These are phyloP conservation scores for Cyberlindnera misumaiensis DNA, from an alignment of 805 yeast genomes.

Conservation along the genomic window DNA sequence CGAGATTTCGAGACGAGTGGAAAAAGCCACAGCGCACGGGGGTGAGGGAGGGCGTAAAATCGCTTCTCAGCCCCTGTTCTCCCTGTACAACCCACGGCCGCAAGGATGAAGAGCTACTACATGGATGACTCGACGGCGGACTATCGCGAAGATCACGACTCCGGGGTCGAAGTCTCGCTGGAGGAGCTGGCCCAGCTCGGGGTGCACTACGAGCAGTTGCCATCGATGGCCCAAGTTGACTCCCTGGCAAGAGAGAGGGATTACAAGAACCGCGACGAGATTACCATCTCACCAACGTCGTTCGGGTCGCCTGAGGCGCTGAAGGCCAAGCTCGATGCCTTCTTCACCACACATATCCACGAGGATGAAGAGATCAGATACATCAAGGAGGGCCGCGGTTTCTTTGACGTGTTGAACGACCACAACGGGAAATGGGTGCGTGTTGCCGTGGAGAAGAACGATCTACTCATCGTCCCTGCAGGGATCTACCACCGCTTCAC, in stretches of 20 bases:
- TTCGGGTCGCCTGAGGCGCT: conserved; percentile 62
- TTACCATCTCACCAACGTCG: conserved; percentile 51
- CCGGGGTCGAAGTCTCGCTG: conserved; percentile 50
- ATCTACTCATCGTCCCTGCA: conserved; percentile 71
- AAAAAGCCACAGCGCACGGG: background rate
- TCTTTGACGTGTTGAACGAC: conserved; percentile 74
- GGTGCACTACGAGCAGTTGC: conserved; percentile 53
- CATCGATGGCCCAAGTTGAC: conserved; percentile 49
- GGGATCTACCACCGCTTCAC: conserved; percentile 95
- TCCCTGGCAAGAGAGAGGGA: conserved; percentile 58
- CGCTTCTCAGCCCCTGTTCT: background rate
- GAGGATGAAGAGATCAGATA: conserved; percentile 97
- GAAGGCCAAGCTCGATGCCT: conserved; percentile 56
- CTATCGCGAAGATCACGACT: conserved; percentile 65
- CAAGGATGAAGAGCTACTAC: conserved; percentile 45
- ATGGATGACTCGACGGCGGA: conserved; percentile 59
- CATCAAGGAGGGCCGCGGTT: conserved; percentile 84
- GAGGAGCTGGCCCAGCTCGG: conserved; percentile 54
- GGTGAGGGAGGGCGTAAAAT: background rate
- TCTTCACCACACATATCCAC: conserved; percentile 83
- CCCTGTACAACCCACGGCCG: background rate
- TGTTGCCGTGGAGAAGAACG: conserved; percentile 54
- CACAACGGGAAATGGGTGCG: conserved; percentile 66
- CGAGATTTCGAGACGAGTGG: no score
- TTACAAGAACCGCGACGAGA: conserved; percentile 75